Conservation (phyloP, 768 basidiomycete genomes). For the Infundibulicybe gibba region DNA sequence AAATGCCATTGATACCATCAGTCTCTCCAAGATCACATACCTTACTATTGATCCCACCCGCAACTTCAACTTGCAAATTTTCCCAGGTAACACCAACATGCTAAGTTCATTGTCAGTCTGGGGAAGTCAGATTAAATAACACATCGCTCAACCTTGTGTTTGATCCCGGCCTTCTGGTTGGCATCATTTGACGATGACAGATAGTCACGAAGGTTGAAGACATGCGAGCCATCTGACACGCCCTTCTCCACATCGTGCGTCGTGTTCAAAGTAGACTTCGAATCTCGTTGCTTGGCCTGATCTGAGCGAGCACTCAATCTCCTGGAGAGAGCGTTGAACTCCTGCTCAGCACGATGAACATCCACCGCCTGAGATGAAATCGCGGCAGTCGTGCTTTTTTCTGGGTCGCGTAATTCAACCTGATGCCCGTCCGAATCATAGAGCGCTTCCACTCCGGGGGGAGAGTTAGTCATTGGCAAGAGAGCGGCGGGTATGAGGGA, state of each 20-base stretch:
- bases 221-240: conserved; percentile 22
- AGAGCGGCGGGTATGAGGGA: not conserved
- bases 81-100: conserved; percentile 78
- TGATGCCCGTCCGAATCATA: too few species aligned
- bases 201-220: conserved; percentile 67
- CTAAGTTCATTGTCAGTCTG: conserved; percentile 15
- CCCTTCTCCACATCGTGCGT: conserved; percentile 42
- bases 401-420: too few species aligned
- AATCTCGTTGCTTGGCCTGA: conserved; percentile 11
- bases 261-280: conserved; percentile 17
- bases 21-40: conserved; percentile 22
- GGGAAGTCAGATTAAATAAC: too few species aligned
- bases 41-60: conserved; percentile 55
- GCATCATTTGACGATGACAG: conserved; percentile 65
- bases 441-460: too few species aligned
- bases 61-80: conserved; percentile 57
- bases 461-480: conserved; percentile 1
- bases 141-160: conserved; percentile 43
- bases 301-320: conserved; percentile 29
- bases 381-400: conserved; percentile 7
- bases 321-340: conserved; percentile 54
- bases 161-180: conserved; percentile 60
- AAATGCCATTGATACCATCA: not conserved
- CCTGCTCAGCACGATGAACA: conserved; percentile 44
- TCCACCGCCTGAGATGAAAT: conserved; percentile 35